These are phyloP conservation scores for Candida qinlingensis DNA, from an alignment of 805 yeast genomes.

Conservation along the genomic window DNA sequence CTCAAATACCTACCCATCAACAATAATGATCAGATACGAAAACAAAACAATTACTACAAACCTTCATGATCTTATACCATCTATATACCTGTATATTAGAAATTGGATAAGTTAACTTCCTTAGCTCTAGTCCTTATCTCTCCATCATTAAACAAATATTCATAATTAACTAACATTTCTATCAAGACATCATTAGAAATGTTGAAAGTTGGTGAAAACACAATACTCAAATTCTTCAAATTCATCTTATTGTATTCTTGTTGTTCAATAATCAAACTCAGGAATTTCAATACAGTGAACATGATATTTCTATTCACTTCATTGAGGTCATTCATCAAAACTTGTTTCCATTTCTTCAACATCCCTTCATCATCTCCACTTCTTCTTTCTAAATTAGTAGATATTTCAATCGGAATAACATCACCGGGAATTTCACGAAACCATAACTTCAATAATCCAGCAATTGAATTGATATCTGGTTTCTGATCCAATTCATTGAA, in stretches of 20 bases:
- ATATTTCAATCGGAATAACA: slow-evolving; percentile 53
- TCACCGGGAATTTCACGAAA: slow-evolving; percentile 70
- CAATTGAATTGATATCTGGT: slow-evolving; percentile 76
- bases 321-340: slow-evolving; percentile 38
- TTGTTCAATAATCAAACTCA: slow-evolving; percentile 58
- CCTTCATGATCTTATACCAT: too few species aligned
- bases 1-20: background rate
- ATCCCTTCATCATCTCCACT: slow-evolving; percentile 26
- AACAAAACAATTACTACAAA: too few species aligned
- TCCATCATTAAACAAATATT: slow-evolving; percentile 52
- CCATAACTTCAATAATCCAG: slow-evolving; percentile 80
- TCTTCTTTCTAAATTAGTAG: slow-evolving; percentile 29
- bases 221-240: slow-evolving; percentile 70
- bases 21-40: background rate
- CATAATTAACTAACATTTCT: slow-evolving; percentile 56
- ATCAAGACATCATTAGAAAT: slow-evolving; percentile 57
- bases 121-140: slow-evolving; percentile 44
- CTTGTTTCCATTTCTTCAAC: slow-evolving; percentile 25
- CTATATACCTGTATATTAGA: slow-evolving; percentile 4
- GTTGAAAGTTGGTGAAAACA: slow-evolving; percentile 75
- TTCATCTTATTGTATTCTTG: slow-evolving; percentile 76
- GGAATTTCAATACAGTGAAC: slow-evolving; percentile 59
- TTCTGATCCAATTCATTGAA: slow-evolving; percentile 38
- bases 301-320: slow-evolving; percentile 53
- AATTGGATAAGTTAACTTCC: slow-evolving; percentile 47